Percentiles rank a stretch among this genome's conserved stretches.
Evolutionary conservation across 257 asterid genomes (phyloP).

Genomic region (Capsicum rhomboideum): DNA sequence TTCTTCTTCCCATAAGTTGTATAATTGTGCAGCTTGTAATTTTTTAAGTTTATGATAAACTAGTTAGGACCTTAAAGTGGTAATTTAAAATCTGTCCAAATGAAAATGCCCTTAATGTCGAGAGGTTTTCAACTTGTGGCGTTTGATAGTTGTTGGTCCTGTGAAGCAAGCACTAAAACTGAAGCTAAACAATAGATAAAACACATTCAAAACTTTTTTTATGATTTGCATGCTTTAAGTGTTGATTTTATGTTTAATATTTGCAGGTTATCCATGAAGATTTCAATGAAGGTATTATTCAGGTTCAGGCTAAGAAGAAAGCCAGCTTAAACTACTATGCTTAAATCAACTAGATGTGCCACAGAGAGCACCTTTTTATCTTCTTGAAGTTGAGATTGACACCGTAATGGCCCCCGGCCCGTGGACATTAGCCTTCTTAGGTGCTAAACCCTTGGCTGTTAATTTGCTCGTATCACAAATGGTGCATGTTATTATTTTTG

Average conservation of each 20-base stretch:
- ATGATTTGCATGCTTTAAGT: background rate
- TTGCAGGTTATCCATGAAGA: constrained; percentile 87
- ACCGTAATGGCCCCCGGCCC: background rate
- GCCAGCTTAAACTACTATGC: constrained; percentile 82
- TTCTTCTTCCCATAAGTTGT: background rate
- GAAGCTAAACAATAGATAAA: background rate
- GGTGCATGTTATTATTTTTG: background rate
- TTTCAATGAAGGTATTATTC: constrained; percentile 89
- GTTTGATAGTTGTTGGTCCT: background rate
- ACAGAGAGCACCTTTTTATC: background rate
- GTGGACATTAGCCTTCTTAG: background rate
- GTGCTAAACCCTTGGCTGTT: background rate
- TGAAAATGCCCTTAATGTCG: background rate
- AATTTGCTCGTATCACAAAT: background rate
- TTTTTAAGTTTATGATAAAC: background rate
- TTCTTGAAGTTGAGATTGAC: background rate
- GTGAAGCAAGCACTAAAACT: background rate
- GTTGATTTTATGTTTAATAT: background rate
- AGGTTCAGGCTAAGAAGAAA: constrained; percentile 93
- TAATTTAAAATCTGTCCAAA: background rate
- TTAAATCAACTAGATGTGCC: constrained; percentile 12
- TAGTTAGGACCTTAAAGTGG: background rate
- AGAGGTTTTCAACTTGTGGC: background rate
- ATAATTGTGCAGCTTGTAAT: background rate
- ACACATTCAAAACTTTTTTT: background rate